Evolutionary conservation across 192 early-diverging fungal species (phyloP), one percentile per base, ranked within the genome.

Genomic region (Backusella morwellensis): DNA sequence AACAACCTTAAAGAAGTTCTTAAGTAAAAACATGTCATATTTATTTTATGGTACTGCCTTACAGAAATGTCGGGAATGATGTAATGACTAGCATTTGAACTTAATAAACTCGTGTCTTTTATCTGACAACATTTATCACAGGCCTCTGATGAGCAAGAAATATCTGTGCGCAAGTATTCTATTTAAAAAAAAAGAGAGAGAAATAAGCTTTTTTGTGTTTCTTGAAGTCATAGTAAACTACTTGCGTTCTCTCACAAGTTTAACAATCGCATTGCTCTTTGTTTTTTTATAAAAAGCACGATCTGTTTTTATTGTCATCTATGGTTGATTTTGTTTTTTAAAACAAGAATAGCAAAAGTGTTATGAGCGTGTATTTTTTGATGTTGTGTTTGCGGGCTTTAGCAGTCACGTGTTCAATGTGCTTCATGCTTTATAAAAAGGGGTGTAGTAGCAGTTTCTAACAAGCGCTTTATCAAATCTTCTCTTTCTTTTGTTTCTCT

Each of bases 121-220:
- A 29, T 87, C 4, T 72, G 73, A 35, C 81, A 83, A 29, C 72
- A 75, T 11, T 70, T 29, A 7, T 76, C 71, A 74, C 89, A 90
- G 15, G 75, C 67, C 8, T 75, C 84, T 11, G 87, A 84, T 4
- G 88, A 80, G 56, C 89, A 90, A 14, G 89, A 85, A 38, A 90
- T 88, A 72, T 90, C 89, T 41, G 75, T 76, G 23, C 88, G 87
- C n/a, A 90, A 68, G 69, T 90, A 90, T 34, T 86, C 88, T 90
- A 56, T 29, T 52, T 8, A 41, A 26, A 75, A 35, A 52, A 26
- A 74, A 19, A 56, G 7, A n/a, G 8, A 21, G 14, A 26, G 23
- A 44, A 14, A 35, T 6, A 67, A 35, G 21, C 17, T 12, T 47
- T 47, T 50, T 40, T 40, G 38, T 38, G 7, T 36, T 41, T 50